Evolutionary conservation across 2,329 filamentous ascomycete species (phyloP).

Genomic region (Blumeria hordei): DNA sequence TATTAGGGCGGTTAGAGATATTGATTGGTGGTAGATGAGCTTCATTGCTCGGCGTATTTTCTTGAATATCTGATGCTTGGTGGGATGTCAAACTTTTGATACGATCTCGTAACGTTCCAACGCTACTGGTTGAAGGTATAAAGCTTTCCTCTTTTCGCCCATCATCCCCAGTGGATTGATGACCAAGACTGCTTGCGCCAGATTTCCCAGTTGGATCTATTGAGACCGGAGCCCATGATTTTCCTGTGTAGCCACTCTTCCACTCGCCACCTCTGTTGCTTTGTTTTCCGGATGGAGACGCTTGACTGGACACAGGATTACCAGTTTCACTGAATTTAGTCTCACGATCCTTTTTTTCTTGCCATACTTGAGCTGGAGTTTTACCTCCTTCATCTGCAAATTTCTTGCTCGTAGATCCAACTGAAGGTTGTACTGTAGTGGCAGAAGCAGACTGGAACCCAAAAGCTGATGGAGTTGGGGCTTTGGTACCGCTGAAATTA

Average conservation of each 20-base stretch:
- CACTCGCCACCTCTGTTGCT: slow-evolving; percentile 51
- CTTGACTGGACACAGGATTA: slow-evolving; percentile 20
- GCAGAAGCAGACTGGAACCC: slow-evolving; percentile 37
- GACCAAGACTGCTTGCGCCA: slow-evolving; percentile 21
- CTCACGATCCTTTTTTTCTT: slow-evolving; percentile 81
- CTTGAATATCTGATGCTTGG: slow-evolving; percentile 22
- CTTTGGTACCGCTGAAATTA: slow-evolving; percentile 68
- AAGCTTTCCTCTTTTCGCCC: slow-evolving; percentile 22
- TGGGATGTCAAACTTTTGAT: slow-evolving; percentile 60
- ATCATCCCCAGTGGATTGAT: slow-evolving; percentile 38
- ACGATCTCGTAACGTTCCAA: slow-evolving; percentile 55
- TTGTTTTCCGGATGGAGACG: slow-evolving; percentile 39
- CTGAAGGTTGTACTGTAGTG: slow-evolving; percentile 27
- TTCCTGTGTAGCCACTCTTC: slow-evolving; percentile 81
- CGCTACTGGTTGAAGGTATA: slow-evolving; percentile 33
- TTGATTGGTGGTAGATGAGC: slow-evolving; percentile 17
- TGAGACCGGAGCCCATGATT: slow-evolving; percentile 70
- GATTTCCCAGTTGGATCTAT: slow-evolving; percentile 47
- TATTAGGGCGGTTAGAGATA: slow-evolving; percentile 34
- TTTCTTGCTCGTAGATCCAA: slow-evolving; percentile 67
- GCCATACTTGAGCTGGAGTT: slow-evolving; percentile 91
- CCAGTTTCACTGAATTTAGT: slow-evolving; percentile 30
- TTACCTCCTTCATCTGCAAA: slow-evolving; percentile 92
- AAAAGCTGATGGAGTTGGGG: slow-evolving; percentile 49
- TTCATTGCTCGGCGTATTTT: slow-evolving; percentile 11